Percentiles rank a stretch among this genome's conserved stretches.
These are phyloP conservation scores for Mortierella claussenii DNA, from an alignment of 192 early-diverging fungal species.

Conservation along the genomic window DNA sequence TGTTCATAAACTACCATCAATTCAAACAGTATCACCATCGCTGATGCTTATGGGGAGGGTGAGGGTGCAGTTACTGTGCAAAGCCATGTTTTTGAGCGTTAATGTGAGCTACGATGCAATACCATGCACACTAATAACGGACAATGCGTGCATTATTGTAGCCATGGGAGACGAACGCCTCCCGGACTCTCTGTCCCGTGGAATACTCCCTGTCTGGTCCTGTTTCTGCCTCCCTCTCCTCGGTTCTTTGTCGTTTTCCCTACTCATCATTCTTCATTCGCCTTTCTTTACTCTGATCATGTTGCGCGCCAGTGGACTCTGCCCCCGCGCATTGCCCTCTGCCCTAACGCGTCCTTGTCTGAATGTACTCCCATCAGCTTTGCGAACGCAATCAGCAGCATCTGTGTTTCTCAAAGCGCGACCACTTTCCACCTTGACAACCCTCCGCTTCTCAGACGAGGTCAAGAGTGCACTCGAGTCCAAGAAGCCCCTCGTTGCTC, in stretches of 20 bases:
- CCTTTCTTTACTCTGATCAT: not conserved
- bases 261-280: no score
- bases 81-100: no score
- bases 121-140: no score
- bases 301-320: not conserved
- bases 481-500: conserved; percentile 82
- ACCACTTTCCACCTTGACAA: conserved; percentile 4
- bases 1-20: conserved; percentile 34
- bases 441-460: conserved; percentile 46
- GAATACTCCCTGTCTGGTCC: not conserved
- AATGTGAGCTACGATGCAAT: no score
- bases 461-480: conserved; percentile 69
- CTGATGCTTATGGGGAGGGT: no score
- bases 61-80: no score
- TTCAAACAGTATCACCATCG: not conserved
- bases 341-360: not conserved
- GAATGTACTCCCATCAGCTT: not conserved
- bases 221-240: not conserved
- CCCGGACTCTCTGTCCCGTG: no score
- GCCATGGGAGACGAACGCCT: no score
- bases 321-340: not conserved
- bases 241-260: not conserved
- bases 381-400: not conserved
- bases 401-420: no score
- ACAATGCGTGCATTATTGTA: no score